These are phyloP conservation scores for Guyanaporus albipodus DNA, from an alignment of 768 basidiomycete genomes.

Conservation along the genomic window DNA sequence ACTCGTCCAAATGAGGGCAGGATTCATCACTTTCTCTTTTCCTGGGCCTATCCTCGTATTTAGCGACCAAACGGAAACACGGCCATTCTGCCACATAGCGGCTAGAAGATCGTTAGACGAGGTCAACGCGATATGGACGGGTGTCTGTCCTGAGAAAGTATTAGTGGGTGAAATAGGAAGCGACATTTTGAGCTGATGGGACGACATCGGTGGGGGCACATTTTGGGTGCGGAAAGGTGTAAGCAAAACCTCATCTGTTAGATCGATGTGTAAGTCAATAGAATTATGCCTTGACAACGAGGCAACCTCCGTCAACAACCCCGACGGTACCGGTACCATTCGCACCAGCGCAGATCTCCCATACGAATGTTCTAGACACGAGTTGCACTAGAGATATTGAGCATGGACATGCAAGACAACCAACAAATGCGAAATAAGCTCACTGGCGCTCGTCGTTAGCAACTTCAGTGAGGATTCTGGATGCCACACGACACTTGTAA, in stretches of 20 bases:
- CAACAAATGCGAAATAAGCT: slow-evolving; percentile 19
- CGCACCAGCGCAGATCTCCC: slow-evolving; percentile 79
- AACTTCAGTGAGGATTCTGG: slow-evolving; percentile 70
- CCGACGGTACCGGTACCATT: slow-evolving; percentile 81
- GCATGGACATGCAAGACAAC: background rate
- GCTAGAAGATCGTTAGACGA: slow-evolving; percentile 53
- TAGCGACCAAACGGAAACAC: slow-evolving; percentile 66
- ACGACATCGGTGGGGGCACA: slow-evolving; percentile 97
- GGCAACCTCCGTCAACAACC: slow-evolving; percentile 84
- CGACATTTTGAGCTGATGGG: slow-evolving; percentile 42
- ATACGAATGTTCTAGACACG: slow-evolving; percentile 61
- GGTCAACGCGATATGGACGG: slow-evolving; percentile 67
- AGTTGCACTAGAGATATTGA: slow-evolving; percentile 40
- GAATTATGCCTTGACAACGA: background rate
- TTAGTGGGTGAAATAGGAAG: background rate
- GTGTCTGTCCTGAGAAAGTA: slow-evolving; percentile 29
- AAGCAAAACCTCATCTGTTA: slow-evolving; percentile 65
- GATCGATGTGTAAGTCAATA: background rate
- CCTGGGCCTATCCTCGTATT: slow-evolving; percentile 58
- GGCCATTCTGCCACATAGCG: slow-evolving; percentile 67
- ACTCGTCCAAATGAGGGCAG: slow-evolving; percentile 36
- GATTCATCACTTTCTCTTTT: slow-evolving; percentile 56
- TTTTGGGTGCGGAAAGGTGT: slow-evolving; percentile 95
- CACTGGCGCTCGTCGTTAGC: slow-evolving; percentile 65
- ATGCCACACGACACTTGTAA: slow-evolving; percentile 82